Conservation (phyloP, 148 eudicot genomes). For the Vaccinium macrocarpon region DNA sequence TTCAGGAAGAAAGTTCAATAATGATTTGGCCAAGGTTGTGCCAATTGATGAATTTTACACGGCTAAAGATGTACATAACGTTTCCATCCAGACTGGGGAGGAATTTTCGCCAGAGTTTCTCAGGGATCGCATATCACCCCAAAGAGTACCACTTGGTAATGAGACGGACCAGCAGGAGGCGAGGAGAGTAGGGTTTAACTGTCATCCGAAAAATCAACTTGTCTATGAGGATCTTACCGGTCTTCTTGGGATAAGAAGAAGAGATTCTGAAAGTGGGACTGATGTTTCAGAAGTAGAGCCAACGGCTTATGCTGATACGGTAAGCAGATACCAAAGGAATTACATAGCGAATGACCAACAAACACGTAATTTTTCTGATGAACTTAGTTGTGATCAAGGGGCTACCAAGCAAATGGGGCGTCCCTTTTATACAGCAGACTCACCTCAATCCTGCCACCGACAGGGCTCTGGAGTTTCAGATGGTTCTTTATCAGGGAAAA, state of each 20-base stretch:
- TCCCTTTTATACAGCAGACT: constrained; percentile 31
- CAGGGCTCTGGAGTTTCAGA: constrained; percentile 38
- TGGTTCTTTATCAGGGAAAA: constrained; percentile 46
- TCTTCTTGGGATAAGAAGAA: constrained; percentile 45
- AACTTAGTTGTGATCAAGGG: constrained; percentile 27
- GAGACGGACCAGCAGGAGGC: constrained; percentile 35
- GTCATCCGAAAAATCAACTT: constrained; percentile 34
- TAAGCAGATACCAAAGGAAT: constrained; percentile 31
- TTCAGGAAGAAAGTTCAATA: constrained; percentile 31
- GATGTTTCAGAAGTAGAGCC: constrained; percentile 36
- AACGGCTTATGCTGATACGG: constrained; percentile 29
- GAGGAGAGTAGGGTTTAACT: constrained; percentile 26
- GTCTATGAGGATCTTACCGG: constrained; percentile 54
- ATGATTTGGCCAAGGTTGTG: constrained; percentile 24
- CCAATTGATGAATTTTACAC: constrained; percentile 27
- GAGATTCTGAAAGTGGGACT: constrained; percentile 45
- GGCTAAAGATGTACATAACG: constrained; percentile 38
- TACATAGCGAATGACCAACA: constrained; percentile 27
- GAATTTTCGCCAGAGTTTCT: constrained; percentile 81
- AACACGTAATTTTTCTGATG: constrained; percentile 33
- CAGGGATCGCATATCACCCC: constrained; percentile 57
- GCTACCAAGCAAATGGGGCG: constrained; percentile 30
- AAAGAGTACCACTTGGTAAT: constrained; percentile 21
- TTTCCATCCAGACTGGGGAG: constrained; percentile 86
- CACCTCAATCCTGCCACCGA: constrained; percentile 35